Evolutionary conservation across 768 basidiomycete genomes (phyloP), one percentile per base, ranked within the genome.

Genomic region (Lactarius akahatsu): DNA sequence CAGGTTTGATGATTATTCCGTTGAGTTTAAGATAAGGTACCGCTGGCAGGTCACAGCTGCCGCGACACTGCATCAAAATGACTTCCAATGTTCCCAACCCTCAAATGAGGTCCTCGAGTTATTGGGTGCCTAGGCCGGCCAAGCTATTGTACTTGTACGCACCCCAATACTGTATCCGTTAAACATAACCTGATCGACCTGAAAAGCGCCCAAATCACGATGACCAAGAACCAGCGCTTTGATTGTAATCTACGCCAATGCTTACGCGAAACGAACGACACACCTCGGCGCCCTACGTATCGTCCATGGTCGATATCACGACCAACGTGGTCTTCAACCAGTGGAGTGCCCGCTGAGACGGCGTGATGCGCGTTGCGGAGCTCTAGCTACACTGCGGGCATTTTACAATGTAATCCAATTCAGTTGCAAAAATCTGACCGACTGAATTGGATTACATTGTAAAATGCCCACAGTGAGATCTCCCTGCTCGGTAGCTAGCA

Each of bases 221-320:
- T 50, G 32, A 58, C 62, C 40, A 32, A 40, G 41, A 30, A 13
- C 7, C 3, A 3, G 11, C 32, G 47, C 3, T 13, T 10, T 10
- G 16, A n/a, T 50, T 11, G 23, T 26, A 23, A 26, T n/a, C 45
- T n/a, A 26, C 23, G 28, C 26, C 10, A 15, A 52, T 60, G 52
- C 50, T 65, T 65, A 60, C 64, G 47, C 34, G 18, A 60, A 26
- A 56, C 3, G 38, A 50, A 50, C 47, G 13, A 55, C 50, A 32
- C 28, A 50, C n/a, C 16, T 54, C 52, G 43, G 52, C 52, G 55
- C 55, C 30, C 6, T 32, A 38, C 36, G 36, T 38, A 38, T 47
- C 47, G 10, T 47, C n/a, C 47, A 23, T 50, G 9, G 23, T 15
- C 13, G 23, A 43, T 2, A 26, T 50, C n/a, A 26, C 11, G 50